Evolutionary conservation across 2,329 filamentous ascomycete species (phyloP).

Genomic region (Arthrobotrys sinensis): DNA sequence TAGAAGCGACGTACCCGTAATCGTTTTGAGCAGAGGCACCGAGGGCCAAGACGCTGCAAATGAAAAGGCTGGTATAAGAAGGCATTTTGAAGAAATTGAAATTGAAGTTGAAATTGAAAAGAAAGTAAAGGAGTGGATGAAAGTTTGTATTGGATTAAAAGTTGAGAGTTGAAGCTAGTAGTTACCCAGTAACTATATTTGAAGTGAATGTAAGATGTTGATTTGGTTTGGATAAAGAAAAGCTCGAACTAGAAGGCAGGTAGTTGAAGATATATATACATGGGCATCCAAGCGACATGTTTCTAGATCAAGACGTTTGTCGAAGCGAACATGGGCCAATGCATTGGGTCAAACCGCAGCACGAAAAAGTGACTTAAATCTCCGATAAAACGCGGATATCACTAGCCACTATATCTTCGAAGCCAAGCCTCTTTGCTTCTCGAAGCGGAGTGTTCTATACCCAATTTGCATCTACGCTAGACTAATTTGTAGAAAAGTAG

Average conservation of each 20-base stretch:
- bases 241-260: not conserved
- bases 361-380: slow-evolving; percentile 2
- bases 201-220: slow-evolving; percentile 17
- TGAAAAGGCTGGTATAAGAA: slow-evolving; percentile 12
- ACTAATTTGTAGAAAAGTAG: not conserved
- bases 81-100: slow-evolving; percentile 6
- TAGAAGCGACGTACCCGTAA: slow-evolving; percentile 5
- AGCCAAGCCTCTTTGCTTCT: slow-evolving; percentile 2
- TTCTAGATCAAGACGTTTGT: slow-evolving; percentile 6
- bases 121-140: not conserved
- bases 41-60: slow-evolving; percentile 17
- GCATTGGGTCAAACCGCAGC: slow-evolving; percentile 27
- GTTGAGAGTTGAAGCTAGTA: not conserved
- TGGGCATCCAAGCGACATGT: slow-evolving; percentile 2
- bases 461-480: not conserved
- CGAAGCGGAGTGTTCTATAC: not conserved
- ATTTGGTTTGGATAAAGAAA: slow-evolving; percentile 8
- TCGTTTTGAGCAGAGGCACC: slow-evolving; percentile 17
- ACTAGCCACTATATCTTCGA: slow-evolving; percentile 10
- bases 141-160: slow-evolving; percentile 4
- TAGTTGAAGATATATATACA: slow-evolving; percentile 15
- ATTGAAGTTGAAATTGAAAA: not conserved
- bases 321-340: not conserved
- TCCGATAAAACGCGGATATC: slow-evolving; percentile 29
- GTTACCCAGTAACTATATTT: slow-evolving; percentile 23